These are phyloP conservation scores for Eimeria sp. DNA, from an alignment of 169 alveolate species.

Conservation along the genomic window DNA sequence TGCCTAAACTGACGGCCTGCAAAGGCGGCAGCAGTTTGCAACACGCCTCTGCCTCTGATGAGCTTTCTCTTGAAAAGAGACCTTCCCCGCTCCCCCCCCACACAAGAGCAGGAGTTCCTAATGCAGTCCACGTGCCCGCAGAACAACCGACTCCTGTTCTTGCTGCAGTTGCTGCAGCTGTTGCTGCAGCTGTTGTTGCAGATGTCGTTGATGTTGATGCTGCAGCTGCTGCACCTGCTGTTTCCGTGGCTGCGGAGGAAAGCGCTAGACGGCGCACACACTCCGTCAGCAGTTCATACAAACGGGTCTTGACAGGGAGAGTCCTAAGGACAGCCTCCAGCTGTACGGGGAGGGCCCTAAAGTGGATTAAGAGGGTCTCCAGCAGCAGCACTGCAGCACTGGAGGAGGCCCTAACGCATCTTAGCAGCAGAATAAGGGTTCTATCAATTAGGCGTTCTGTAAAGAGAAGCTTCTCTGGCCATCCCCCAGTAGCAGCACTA, in stretches of 20 bases:
- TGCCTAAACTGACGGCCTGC: conserved; percentile 9
- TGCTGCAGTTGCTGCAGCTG: background rate
- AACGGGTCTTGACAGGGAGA: conserved; percentile 25
- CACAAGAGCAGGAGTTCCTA: background rate
- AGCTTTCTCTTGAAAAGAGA: background rate
- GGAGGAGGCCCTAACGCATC: conserved; percentile 9
- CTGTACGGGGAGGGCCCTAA: conserved; percentile 28
- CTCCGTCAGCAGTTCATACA: conserved; percentile 51
- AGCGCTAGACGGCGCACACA: conserved; percentile 28
- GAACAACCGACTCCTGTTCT: background rate
- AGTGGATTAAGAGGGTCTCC: background rate
- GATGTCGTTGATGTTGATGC: background rate
- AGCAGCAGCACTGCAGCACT: conserved; percentile 26
- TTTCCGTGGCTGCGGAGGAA: background rate
- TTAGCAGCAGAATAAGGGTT: background rate
- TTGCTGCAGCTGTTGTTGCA: background rate
- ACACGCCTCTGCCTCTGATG: background rate
- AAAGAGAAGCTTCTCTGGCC: conserved; percentile 1
- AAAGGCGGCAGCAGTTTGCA: background rate
- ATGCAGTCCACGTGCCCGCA: background rate
- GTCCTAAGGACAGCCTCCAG: conserved; percentile 50
- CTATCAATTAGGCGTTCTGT: conserved; percentile 35
- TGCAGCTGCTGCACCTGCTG: background rate
- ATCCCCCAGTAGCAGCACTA: background rate
- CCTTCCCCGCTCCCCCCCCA: background rate